phyloP scores from a whole-genome alignment of 2,329 filamentous ascomycete species.

The Alternaria burnsii region DNA sequence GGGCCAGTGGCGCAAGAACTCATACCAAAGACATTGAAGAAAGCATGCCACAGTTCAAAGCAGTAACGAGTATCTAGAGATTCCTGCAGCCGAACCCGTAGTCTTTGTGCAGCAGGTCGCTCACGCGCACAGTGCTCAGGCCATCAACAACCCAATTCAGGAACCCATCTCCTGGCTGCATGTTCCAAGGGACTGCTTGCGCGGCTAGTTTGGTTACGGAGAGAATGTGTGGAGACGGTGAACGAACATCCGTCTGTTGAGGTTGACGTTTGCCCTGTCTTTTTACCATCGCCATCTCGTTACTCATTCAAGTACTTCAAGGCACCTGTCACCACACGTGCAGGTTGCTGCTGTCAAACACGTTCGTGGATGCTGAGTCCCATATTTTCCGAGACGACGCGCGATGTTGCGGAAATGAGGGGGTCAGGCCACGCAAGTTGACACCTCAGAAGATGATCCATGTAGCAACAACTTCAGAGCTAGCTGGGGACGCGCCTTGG shows the following conservation, averaged over 20 bases:
- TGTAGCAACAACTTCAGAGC: neutral
- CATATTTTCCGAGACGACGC: neutral
- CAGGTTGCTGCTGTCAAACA: slow-evolving; percentile 4
- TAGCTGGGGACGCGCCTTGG: neutral
- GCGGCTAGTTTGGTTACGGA: slow-evolving; percentile 21
- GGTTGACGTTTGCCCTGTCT: neutral
- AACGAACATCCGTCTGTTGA: neutral
- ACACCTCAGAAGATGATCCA: slow-evolving; percentile 6
- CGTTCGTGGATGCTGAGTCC: neutral
- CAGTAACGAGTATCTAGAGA: slow-evolving; percentile 12
- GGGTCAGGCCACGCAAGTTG: slow-evolving; percentile 16
- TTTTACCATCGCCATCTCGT: neutral
- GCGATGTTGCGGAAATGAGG: slow-evolving; percentile 16
- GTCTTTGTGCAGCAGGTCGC: slow-evolving; percentile 27
- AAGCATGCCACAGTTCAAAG: slow-evolving; percentile 38
- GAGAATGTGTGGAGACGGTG: slow-evolving; percentile 2
- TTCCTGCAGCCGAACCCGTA: slow-evolving; percentile 21
- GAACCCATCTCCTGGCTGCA: slow-evolving; percentile 25
- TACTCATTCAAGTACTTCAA: neutral
- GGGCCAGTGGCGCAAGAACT: slow-evolving; percentile 40
- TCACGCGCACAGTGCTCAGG: slow-evolving; percentile 26
- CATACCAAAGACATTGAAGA: slow-evolving; percentile 41
- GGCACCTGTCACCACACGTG: slow-evolving; percentile 2
- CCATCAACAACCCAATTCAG: slow-evolving; percentile 21
- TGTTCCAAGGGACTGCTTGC: slow-evolving; percentile 30